Evolutionary conservation across 2,329 filamentous ascomycete species (phyloP).

Genomic region (Fusarium albosuccineum): DNA sequence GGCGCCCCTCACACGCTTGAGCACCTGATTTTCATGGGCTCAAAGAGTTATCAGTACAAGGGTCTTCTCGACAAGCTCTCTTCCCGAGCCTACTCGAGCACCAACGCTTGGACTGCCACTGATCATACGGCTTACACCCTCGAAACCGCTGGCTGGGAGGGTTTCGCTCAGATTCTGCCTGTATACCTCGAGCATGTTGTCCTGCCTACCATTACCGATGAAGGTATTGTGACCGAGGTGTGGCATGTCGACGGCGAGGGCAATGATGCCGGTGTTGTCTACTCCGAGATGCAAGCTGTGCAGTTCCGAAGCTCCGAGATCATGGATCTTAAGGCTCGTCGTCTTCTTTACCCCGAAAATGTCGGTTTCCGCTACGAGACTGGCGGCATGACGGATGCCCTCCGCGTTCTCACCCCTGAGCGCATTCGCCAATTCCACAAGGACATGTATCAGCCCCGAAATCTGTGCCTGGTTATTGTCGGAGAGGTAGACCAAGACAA

Average conservation of each 20-base stretch:
- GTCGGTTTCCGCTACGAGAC: constrained; percentile 97
- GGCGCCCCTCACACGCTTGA: constrained; percentile 91
- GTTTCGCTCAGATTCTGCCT: constrained; percentile 93
- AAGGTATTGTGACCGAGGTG: constrained; percentile 94
- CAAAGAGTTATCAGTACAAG: constrained; percentile 93
- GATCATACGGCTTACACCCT: constrained; percentile 98
- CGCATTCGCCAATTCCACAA: constrained; percentile 95
- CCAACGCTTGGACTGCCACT: constrained; percentile 97
- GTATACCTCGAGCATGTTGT: constrained; percentile 96
- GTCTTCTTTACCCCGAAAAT: constrained; percentile 87
- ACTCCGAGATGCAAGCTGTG: constrained; percentile 98
- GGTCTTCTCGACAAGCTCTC: constrained; percentile 95
- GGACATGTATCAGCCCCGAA: constrained; percentile 98
- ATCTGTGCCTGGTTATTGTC: constrained; percentile 91
- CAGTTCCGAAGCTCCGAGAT: constrained; percentile 87
- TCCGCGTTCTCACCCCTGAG: constrained; percentile 87
- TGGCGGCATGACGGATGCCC: constrained; percentile 94
- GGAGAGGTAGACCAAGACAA: constrained; percentile 89
- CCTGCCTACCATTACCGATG: constrained; percentile 90
- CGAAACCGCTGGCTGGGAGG: constrained; percentile 96
- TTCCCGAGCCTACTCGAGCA: constrained; percentile 90
- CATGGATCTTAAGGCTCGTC: constrained; percentile 86
- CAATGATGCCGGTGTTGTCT: constrained; percentile 96
- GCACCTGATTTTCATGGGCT: constrained; percentile 89
- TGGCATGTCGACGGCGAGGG: constrained; percentile 95